Base-by-base conservation (phyloP, 768 basidiomycete species). In the Mycena capillaripes region DNA sequence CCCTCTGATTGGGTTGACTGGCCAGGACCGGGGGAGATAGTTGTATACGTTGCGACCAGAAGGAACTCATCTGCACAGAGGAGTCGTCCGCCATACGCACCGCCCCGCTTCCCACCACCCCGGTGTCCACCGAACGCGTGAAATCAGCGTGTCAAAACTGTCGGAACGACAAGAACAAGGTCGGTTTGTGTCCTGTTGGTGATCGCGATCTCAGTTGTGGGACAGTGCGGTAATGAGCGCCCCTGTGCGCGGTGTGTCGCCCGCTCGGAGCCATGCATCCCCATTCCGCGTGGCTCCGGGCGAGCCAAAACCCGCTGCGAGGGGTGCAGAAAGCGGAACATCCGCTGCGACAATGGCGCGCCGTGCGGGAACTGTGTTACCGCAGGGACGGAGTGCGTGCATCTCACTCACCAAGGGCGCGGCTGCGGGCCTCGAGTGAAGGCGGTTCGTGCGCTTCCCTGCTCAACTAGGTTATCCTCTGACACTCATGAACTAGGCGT, bases 161-260 rank as follows among this genome's bases (percentile, higher is more conserved):
- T 79, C 86, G 89, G 32, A 86, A 86, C 71, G 90, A 91, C 75
- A 92, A 92, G 76, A 91, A 91, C 79, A 91, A 92, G 89, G 91
- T 86, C 63, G 11, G 30, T 40, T 14, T 23, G 7, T 77, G 62
- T 34, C 50, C 25, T 57, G 19, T 21, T 71, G 38, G 27, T 46
- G 52, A 21, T 30, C 27, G 70, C 21, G 56, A 32, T 29, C 60
- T 17, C 17, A 66, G 40, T 60, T 21, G 3, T 64, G 68, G 27
- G 50, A 36, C 71, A 92, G 91, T 92, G 91, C 75, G 90, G 91
- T 58, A 86, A 91, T 75, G 86, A 90, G 71, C 86, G 90, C 25
- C 91, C 91, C 16, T 92, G 91, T 78, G 83, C 86, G 69, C 87
- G 90, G 40, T 92, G 91, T 75, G 79, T 90, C 34, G 81, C 86